Evolutionary conservation across 1,284 basidiomycete genomes (phyloP), one percentile per base, ranked within the genome.

Genomic region (Microbotryum violaceum): DNA sequence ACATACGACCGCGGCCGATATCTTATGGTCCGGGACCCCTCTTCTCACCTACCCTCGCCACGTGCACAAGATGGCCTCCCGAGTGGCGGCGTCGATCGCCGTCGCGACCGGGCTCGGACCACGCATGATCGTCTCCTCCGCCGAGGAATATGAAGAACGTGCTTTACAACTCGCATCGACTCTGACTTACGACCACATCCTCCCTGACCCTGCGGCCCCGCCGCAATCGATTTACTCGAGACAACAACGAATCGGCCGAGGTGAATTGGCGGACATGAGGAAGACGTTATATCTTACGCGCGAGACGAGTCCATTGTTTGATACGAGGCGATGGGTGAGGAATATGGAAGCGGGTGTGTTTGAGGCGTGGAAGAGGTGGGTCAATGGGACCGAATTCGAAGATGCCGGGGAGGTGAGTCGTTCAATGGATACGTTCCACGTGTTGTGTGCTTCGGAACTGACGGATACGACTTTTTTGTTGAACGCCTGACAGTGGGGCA

Each of bases 1-100:
- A 6, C 83, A 85, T 65, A 85, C 83, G 10, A 80, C 82, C 16
- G 81, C 82, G 8, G 80, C 81, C 18, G 83, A 85, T 67, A 80
- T 84, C 44, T 73, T 85, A 31, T 84, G 83, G 83, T 77, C 80
- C 2, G 82, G 81, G 9, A 84, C 83, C 2, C 83, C 83, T 29
- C 77, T 85, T 44, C 71, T 85, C 55, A 83, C 83, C 10, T 82
- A 78, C 77, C 81, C 83, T 6, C 79, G 79, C 57, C 79, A 84
- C 67, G 65, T 71, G 53, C 77, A 82, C 70, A 85, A 83, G 71
- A 83, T 85, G 82, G 82, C 80, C 59, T 82, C 82, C 21, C 77
- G 83, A 20, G 83, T 84, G 23, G 82, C 79, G 0, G 81, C 83
- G 33, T 81, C 80, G 66, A 81, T 84, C 61, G 82, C 78, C 4